These are phyloP conservation scores for Penicillium rolfsii DNA, from an alignment of 2,329 filamentous ascomycete species.

Conservation along the genomic window DNA sequence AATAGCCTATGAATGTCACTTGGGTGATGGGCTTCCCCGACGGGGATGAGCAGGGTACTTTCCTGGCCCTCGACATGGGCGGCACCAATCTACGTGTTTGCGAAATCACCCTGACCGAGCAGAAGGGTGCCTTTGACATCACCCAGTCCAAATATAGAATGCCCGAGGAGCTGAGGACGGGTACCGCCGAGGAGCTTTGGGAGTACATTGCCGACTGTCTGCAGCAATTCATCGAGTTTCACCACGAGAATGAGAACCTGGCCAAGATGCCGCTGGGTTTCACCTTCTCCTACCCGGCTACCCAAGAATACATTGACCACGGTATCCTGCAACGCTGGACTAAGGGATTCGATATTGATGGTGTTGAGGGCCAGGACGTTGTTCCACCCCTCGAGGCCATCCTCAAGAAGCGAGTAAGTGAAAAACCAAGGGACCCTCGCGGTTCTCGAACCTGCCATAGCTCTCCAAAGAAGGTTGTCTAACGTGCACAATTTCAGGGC, in stretches of 20 bases:
- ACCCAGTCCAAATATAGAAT: slow-evolving; percentile 96
- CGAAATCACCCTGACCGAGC: slow-evolving; percentile 83
- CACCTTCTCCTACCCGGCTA: slow-evolving; percentile 94
- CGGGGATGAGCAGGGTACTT: slow-evolving; percentile 84
- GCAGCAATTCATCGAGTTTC: slow-evolving; percentile 84
- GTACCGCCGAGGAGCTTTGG: slow-evolving; percentile 83
- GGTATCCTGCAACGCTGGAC: slow-evolving; percentile 94
- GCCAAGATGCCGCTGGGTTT: slow-evolving; percentile 77
- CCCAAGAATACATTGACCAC: slow-evolving; percentile 90
- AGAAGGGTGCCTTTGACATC: slow-evolving; percentile 89
- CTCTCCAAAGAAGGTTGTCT: slow-evolving; percentile 10
- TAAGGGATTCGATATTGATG: slow-evolving; percentile 93
- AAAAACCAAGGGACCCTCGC: slow-evolving; percentile 13
- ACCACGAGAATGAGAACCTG: slow-evolving; percentile 69
- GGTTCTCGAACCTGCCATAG: background rate
- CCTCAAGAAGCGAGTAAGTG: slow-evolving; percentile 65
- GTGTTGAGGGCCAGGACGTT: slow-evolving; percentile 87
- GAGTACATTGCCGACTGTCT: slow-evolving; percentile 93
- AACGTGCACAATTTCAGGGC: slow-evolving; percentile 54
- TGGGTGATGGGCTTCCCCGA: slow-evolving; percentile 92
- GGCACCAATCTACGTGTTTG: slow-evolving; percentile 95
- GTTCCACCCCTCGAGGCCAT: slow-evolving; percentile 85
- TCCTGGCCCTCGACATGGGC: slow-evolving; percentile 90
- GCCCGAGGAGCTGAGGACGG: slow-evolving; percentile 88
- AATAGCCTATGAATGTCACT: slow-evolving; percentile 92